These are phyloP conservation scores for Hippophae rhamnoides DNA, from an alignment of 306 rosid species.

Conservation along the genomic window DNA sequence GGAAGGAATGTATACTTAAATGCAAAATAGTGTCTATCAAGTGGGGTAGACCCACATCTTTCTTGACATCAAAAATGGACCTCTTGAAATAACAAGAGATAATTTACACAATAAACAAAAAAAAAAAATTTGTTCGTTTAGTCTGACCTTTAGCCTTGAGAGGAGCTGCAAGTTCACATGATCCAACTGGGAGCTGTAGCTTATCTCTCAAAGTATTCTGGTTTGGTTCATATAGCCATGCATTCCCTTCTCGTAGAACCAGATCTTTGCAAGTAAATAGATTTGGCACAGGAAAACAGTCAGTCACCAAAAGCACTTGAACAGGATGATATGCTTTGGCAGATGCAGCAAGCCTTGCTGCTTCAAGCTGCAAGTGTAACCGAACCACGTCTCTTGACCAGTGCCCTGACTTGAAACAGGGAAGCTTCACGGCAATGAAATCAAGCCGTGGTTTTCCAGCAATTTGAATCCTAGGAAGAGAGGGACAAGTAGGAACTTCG, in stretches of 20 bases:
- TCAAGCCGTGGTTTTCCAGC: conserved; percentile 63
- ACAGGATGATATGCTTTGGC: conserved; percentile 59
- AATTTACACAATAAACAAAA: neutral
- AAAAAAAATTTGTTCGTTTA: conserved; percentile 1
- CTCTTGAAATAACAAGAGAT: neutral
- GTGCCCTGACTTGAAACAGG: conserved; percentile 57
- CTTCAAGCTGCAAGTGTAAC: conserved; percentile 85
- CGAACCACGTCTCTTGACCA: conserved; percentile 89
- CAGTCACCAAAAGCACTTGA: conserved; percentile 58
- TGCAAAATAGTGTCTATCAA: no score
- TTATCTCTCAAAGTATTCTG: conserved; percentile 50
- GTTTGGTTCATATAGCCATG: conserved; percentile 71
- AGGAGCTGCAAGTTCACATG: conserved; percentile 80
- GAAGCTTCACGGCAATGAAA: conserved; percentile 80
- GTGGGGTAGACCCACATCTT: neutral
- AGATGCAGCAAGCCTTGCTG: conserved; percentile 68
- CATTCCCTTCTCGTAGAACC: conserved; percentile 45
- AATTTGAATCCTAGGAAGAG: conserved; percentile 51
- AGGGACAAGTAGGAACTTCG: conserved; percentile 74
- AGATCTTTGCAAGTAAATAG: conserved; percentile 68
- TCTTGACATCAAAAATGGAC: neutral
- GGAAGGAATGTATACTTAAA: no score
- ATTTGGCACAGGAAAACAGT: conserved; percentile 67
- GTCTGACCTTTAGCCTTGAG: conserved; percentile 69
- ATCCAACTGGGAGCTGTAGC: conserved; percentile 65